Evolutionary conservation across 495 filamentous ascomycete genomes (phyloP).

Genomic region (Aspergillus homomorphus): DNA sequence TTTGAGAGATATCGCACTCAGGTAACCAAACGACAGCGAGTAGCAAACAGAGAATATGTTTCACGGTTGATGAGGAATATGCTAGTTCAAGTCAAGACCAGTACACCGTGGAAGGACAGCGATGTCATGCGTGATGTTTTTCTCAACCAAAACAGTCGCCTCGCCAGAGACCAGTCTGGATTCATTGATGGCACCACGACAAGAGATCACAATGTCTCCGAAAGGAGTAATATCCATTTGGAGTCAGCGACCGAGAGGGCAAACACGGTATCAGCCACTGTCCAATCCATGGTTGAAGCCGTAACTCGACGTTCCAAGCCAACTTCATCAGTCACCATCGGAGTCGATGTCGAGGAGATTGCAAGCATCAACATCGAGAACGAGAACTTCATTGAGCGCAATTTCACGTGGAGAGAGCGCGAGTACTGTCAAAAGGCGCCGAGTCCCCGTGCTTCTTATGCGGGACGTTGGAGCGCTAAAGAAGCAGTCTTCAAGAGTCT

Average conservation of each 20-base stretch:
- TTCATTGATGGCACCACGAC: not conserved
- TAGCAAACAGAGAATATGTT: slow-evolving; percentile 13
- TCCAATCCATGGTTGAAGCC: slow-evolving; percentile 14
- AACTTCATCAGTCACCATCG: slow-evolving; percentile 53
- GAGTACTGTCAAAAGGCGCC: slow-evolving; percentile 79
- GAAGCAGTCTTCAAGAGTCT: slow-evolving; percentile 97
- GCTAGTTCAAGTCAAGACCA: slow-evolving; percentile 20
- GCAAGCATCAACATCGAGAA: slow-evolving; percentile 84
- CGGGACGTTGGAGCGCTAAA: slow-evolving; percentile 94
- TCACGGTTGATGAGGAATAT: slow-evolving; percentile 58
- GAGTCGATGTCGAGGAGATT: slow-evolving; percentile 87
- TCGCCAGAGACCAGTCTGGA: slow-evolving; percentile 7
- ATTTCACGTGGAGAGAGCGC: slow-evolving; percentile 82
- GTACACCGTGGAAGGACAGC: slow-evolving; percentile 33
- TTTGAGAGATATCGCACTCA: slow-evolving; percentile 57
- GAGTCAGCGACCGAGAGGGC: not conserved
- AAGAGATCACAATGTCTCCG: not conserved
- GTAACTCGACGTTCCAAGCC: not conserved
- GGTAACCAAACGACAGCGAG: slow-evolving; percentile 76
- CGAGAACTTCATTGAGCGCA: slow-evolving; percentile 85
- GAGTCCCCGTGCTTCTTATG: slow-evolving; percentile 76
- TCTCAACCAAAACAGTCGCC: slow-evolving; percentile 79
- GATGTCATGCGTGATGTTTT: slow-evolving; percentile 81
- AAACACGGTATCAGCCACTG: not conserved
- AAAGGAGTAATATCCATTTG: not conserved